Base-by-base conservation (phyloP, 306 rosid genomes). In the Nissolia schottii region DNA sequence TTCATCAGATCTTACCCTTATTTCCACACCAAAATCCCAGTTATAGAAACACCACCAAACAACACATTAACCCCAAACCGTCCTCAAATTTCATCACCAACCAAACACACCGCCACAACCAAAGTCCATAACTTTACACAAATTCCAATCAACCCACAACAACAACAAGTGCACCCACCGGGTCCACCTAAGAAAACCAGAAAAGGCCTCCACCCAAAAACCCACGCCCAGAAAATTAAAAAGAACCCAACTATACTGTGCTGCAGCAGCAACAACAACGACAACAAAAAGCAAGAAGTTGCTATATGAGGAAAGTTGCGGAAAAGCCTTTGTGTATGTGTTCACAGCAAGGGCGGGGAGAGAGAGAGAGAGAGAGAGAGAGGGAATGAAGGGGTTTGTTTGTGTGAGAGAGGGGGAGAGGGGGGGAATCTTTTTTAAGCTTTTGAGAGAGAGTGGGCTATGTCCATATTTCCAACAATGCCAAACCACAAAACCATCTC, bases 1-100 rank as follows among this genome's bases (percentile, higher is more conserved):
- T 67, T 73, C 81, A 64, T 75, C 81, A 86, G 96, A 93, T 93
- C 98, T 85, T 78, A 78, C 23, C 77, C 74, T 64, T 16, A 35
- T 64, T 70, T 70, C 84, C 77, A 66, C 23, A 76, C 27, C 58
- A 51, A 19, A 50, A 24, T n/a, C 64, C 64, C 49, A 19, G 48
- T 74, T 18, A 23, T 59, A 64, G 46, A 83, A 60, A 71, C 85
- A 70, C 74, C 58, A 14, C 71, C 38, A 50, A n/a, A 55, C 55
- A 80, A 72, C 78, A 64, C 91, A 71, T 50, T 64, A 79, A 80
- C 71, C 71, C 87, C 68, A 77, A 83, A 67, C 83, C n/a, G n/a
- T 45, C 66, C 50, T 10, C 45, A 15, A 43, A n/a, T 53, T 62
- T 32, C 71, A 35, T 35, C 56, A 67, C 48, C 64, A 73, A 25